Base-by-base conservation (phyloP, 2,329 filamentous ascomycete genomes). In the Talaromyces albobiverticillius region DNA sequence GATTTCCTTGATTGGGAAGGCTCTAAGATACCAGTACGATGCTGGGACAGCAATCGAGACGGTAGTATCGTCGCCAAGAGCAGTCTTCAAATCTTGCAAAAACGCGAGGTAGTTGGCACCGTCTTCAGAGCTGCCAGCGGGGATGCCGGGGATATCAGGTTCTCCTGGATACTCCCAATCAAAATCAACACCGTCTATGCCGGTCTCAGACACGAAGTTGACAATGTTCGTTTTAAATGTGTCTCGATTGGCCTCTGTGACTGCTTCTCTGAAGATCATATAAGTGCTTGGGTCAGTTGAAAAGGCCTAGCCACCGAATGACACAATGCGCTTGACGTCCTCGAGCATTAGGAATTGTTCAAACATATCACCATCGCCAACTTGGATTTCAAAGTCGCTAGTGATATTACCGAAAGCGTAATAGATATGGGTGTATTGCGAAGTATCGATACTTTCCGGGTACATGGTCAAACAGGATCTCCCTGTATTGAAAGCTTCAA, bases 301-400 rank as follows among this genome's bases (percentile, higher is more conserved):
- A 54, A 74, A 72, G 23, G 62, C 63, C 77, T 76, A 78, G 22
- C 76, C 76, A 23, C 76, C 75, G 57, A 79, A 71, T 0, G 72
- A 71, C 6, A 79, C 10, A 9, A 79, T 71, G 16, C 59, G 62
- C 55, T 77, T 74, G 43, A 67, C 16, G 8, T 60, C 59, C 0
- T 38, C 56, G 10, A 71, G 40, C 1, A 55, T 53, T 32, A 63
- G 64, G 55, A 76, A 75, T 8, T 64, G 51, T 13, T 61, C 53
- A 53, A 71, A 76, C 38, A 73, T 62, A 2, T 60, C 55, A 4
- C 62, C 43, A 5, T 60, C 53, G n/a, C 20, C 58, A 25, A 68
- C 56, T 8, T 61, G 49, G 14, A 67, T 62, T 14, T 64, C 62
- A 42, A 67, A 75, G 14, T 69, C 62, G 0, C 50, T 11, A 0